Base-by-base conservation (phyloP, 768 basidiomycete species). In the Naganishia vishniacii region DNA sequence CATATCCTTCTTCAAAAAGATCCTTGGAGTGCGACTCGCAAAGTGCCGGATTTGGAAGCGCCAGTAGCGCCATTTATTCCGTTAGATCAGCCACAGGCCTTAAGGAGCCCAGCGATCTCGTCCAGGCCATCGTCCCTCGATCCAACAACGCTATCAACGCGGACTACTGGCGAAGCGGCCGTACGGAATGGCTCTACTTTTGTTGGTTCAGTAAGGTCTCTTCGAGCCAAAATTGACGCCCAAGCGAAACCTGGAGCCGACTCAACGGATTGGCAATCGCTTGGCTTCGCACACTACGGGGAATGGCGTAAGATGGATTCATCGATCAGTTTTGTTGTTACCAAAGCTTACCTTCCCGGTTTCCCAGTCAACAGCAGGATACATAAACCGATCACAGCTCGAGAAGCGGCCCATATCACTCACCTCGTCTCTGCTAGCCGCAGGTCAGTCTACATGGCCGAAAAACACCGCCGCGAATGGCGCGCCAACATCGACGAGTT, bases 241-340 rank as follows among this genome's bases (percentile, higher is more conserved):
- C 32, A 16, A 40, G 53, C 53, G 20, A 26, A 37, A 3, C 34
- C 31, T 11, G 15, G 6, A 3, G 53, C 25, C 0, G 53, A 40
- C 20, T 37, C 34, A 11, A 56, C 53, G 12, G 53, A 56, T 34
- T 56, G 53, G 53, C 11, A 11, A 23, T 41, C 53, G 15, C 2
- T 40, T 2, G 53, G 53, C 1, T 56, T 4, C 37, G 32, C 37
- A 25, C 37, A 40, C 34, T 56, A 56, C 37, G 53, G 53, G n/a
- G 34, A 56, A 20, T 56, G 53, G 53, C 34, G 53, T 56, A 20
- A 56, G 53, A 15, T n/a, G 29, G 29, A 2, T 29, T 28, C n/a
- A n/a, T 31, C 34, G 34, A 37, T n/a, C n/a, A n/a, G n/a, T n/a
- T n/a, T n/a, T n/a, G n/a, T n/a, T n/a, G n/a, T n/a, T n/a, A n/a